Evolutionary conservation across 2,329 filamentous ascomycete genomes (phyloP).

Genomic region (Epichloe elymi): DNA sequence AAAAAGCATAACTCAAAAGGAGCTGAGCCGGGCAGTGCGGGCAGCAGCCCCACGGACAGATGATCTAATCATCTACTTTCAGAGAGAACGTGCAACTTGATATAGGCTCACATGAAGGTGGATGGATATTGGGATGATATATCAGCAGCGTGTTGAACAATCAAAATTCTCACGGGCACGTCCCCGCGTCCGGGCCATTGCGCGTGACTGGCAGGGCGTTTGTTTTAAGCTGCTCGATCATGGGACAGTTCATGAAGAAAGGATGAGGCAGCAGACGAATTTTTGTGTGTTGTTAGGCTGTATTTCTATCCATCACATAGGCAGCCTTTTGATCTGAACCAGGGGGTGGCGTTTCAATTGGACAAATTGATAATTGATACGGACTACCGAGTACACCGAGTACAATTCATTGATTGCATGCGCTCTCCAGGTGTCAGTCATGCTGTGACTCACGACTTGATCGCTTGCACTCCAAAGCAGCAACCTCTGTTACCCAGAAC

Average conservation of each 20-base stretch:
- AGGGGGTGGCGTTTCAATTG: neutral
- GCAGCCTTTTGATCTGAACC: neutral
- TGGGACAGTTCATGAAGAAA: no score
- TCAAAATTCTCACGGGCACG: neutral
- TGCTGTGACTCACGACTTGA: no score
- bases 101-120: neutral
- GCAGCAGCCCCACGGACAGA: constrained; percentile 52
- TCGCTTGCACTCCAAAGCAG: no score
- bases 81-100: constrained; percentile 42
- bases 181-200: no score
- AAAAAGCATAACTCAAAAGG: constrained; percentile 12
- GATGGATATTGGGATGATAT: neutral
- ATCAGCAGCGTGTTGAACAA: neutral
- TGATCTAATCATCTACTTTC: constrained; percentile 59
- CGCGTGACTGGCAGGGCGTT: no score
- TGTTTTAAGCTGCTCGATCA: no score
- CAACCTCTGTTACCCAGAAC: no score
- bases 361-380: neutral
- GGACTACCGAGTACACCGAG: no score
- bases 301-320: neutral
- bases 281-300: no score
- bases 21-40: constrained; percentile 19
- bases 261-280: no score
- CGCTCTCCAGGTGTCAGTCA: no score
- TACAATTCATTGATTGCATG: no score